Evolutionary conservation across 108 stramenopile species (phyloP).

Genomic region (Skeletonema potamos): DNA sequence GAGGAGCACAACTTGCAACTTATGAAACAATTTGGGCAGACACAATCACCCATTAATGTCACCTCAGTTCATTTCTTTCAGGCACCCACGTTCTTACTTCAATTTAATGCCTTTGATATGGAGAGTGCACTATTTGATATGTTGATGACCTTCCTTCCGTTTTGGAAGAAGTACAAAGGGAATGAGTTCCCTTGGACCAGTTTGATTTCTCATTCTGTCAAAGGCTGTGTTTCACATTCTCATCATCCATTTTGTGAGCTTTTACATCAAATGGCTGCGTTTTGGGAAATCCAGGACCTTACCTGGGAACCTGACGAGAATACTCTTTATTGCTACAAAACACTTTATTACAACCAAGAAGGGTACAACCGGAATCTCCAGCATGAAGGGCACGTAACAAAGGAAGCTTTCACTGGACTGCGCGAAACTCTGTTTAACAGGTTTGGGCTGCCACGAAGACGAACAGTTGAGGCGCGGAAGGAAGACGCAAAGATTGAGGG

Average conservation of each 20-base stretch:
- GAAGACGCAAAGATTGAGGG: conserved; percentile 2
- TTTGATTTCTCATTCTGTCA: conserved; percentile 31
- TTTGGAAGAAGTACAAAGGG: conserved; percentile 23
- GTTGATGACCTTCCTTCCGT: conserved; percentile 35
- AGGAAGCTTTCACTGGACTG: conserved; percentile 22
- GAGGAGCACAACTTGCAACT: conserved; percentile 14
- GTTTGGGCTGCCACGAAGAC: conserved; percentile 34
- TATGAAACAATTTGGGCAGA: conserved; percentile 28
- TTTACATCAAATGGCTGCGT: conserved; percentile 44
- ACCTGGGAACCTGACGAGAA: conserved; percentile 32
- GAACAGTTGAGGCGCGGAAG: conserved; percentile 12
- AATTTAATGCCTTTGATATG: conserved; percentile 33
- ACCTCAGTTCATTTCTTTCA: conserved; percentile 33
- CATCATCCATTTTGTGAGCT: conserved; percentile 38
- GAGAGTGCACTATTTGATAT: conserved; percentile 36
- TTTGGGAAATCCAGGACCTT: conserved; percentile 38
- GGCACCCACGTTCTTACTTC: conserved; percentile 33
- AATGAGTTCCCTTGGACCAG: conserved; percentile 27
- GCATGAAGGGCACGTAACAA: conserved; percentile 24
- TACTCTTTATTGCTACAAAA: conserved; percentile 36
- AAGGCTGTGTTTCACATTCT: conserved; percentile 34
- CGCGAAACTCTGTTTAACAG: conserved; percentile 29
- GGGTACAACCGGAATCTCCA: conserved; percentile 24
- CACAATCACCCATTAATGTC: conserved; percentile 25
- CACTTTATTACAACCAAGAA: conserved; percentile 26